Conservation (phyloP, 257 asterid genomes). For the Cinchona pubescens region DNA sequence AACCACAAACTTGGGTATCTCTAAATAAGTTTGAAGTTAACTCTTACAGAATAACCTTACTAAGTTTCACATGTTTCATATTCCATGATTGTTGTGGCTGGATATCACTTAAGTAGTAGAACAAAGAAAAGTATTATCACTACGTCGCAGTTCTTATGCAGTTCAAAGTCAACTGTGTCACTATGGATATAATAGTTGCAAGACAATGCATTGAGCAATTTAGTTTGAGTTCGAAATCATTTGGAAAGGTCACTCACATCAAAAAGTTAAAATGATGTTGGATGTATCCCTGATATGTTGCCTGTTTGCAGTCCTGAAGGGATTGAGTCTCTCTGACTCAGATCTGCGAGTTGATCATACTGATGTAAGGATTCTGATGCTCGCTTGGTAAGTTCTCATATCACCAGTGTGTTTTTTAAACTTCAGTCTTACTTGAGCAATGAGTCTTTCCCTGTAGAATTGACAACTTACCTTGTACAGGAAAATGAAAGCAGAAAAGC, state of each 20-base stretch:
- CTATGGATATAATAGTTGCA: not conserved
- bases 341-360: conserved; percentile 76
- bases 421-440: conserved; percentile 11
- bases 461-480: conserved; percentile 40
- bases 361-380: conserved; percentile 76
- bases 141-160: not conserved
- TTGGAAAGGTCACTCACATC: not conserved
- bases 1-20: no score
- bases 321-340: conserved; percentile 74
- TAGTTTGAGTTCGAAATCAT: not conserved
- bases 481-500: conserved; percentile 91
- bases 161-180: not conserved
- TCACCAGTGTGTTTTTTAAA: conserved; percentile 8
- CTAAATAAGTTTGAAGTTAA: no score
- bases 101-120: not conserved
- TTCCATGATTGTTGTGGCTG: not conserved
- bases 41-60: no score
- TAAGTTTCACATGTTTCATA: not conserved
- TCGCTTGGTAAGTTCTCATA: conserved; percentile 70
- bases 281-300: not conserved
- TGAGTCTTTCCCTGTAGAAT: conserved; percentile 10
- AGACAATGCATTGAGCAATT: not conserved
- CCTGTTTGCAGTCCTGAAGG: conserved; percentile 75
- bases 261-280: not conserved
- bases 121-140: not conserved